Evolutionary conservation across 169 alveolate species (phyloP).

Genomic region (Pseudocohnilembus persalinus): DNA sequence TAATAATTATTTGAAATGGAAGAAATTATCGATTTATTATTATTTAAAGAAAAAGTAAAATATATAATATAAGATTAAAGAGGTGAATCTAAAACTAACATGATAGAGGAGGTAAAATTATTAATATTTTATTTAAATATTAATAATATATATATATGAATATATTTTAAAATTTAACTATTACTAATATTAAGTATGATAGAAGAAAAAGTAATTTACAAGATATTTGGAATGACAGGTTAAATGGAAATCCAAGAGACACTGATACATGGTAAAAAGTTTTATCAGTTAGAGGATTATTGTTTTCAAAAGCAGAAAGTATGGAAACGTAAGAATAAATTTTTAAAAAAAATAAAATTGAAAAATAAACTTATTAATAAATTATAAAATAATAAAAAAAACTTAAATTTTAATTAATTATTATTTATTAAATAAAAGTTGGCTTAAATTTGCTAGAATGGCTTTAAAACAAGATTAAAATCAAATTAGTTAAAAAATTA

Average conservation of each 20-base stretch:
- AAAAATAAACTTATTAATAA: no score
- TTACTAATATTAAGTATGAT: neutral
- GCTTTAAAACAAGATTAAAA: constrained; percentile 48
- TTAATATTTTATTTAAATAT: no score
- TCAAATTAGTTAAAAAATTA: constrained; percentile 43
- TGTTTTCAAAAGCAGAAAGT: constrained; percentile 46
- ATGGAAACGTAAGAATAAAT: constrained; percentile 50
- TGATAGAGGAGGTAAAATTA: constrained; percentile 27
- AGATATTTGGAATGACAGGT: constrained; percentile 58
- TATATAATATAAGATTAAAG: constrained; percentile 71
- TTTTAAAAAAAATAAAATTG: no score
- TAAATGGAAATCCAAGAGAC: constrained; percentile 62
- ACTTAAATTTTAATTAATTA: neutral
- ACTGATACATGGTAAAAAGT: constrained; percentile 59
- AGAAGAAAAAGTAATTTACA: constrained; percentile 39
- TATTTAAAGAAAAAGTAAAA: constrained; percentile 60
- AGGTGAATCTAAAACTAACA: constrained; percentile 49
- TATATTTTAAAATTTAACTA: neutral
- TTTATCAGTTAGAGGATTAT: constrained; percentile 56
- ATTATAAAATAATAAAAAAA: neutral
- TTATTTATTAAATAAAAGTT: constrained; percentile 6
- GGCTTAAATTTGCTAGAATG: constrained; percentile 57
- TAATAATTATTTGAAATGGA: constrained; percentile 86
- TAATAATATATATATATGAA: no score
- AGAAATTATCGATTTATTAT: constrained; percentile 85